Conservation (phyloP, 1,139 yeast species). For the Debaryomyces psychrophilus region DNA sequence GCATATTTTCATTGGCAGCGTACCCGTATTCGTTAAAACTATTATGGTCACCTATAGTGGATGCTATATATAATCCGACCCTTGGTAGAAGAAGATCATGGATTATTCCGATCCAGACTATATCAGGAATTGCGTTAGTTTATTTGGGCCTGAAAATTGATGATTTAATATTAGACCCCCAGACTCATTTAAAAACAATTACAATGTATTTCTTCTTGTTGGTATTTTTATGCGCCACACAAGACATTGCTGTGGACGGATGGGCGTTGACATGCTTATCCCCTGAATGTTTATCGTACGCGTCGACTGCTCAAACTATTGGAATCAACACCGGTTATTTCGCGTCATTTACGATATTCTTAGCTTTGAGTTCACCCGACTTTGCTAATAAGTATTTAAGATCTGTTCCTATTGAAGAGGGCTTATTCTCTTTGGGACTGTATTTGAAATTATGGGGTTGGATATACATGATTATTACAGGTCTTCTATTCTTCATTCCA, state of each 20-base stretch:
- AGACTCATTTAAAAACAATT: slow-evolving; percentile 54
- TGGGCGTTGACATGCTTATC: slow-evolving; percentile 94
- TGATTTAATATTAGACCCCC: slow-evolving; percentile 56
- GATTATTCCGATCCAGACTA: slow-evolving; percentile 88
- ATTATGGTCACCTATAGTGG: slow-evolving; percentile 95
- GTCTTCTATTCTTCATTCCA: slow-evolving; percentile 59
- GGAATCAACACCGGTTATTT: slow-evolving; percentile 95
- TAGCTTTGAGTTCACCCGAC: slow-evolving; percentile 89
- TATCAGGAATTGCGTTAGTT: slow-evolving; percentile 71
- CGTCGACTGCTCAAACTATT: slow-evolving; percentile 95
- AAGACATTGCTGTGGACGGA: slow-evolving; percentile 98
- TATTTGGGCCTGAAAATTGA: slow-evolving; percentile 65
- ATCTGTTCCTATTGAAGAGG: slow-evolving; percentile 58
- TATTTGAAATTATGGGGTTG: slow-evolving; percentile 82
- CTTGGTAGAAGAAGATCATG: slow-evolving; percentile 88
- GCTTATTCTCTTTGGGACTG: slow-evolving; percentile 71
- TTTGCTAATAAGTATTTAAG: slow-evolving; percentile 87
- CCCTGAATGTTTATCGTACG: slow-evolving; percentile 80
- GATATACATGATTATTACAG: slow-evolving; percentile 69
- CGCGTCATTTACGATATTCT: slow-evolving; percentile 83
- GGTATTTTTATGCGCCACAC: slow-evolving; percentile 92
- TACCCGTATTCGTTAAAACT: slow-evolving; percentile 93
- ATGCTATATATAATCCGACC: slow-evolving; percentile 68
- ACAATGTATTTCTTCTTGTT: slow-evolving; percentile 70
- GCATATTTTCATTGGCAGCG: slow-evolving; percentile 86